Conservation (phyloP, 768 basidiomycete genomes). For the Hirschioporus abietinus region DNA sequence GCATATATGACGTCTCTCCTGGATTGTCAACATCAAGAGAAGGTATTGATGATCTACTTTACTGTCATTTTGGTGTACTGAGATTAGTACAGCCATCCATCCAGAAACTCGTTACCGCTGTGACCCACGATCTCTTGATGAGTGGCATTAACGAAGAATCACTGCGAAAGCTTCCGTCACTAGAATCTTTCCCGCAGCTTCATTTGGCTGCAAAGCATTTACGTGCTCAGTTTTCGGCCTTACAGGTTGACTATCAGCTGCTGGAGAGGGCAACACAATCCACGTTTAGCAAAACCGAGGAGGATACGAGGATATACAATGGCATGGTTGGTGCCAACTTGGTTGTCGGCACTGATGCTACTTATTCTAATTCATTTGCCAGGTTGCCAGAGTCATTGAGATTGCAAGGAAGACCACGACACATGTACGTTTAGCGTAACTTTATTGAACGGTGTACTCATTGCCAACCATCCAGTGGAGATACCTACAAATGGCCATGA, state of each 20-base stretch:
- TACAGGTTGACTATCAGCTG: conserved; percentile 37
- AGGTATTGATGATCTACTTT: conserved; percentile 37
- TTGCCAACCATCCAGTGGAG: conserved; percentile 54
- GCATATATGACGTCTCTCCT: conserved; percentile 59
- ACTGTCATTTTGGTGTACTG: conserved; percentile 7
- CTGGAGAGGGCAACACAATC: conserved; percentile 32
- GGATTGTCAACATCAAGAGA: conserved; percentile 81
- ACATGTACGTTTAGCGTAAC: conserved; percentile 48
- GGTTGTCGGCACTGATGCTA: background rate
- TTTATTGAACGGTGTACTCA: conserved; percentile 3
- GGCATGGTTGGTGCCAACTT: conserved; percentile 15
- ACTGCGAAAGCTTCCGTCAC: conserved; percentile 40
- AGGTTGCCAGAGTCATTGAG: conserved; percentile 59
- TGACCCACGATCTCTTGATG: conserved; percentile 57
- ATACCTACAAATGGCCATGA: conserved; percentile 67
- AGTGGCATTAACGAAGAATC: conserved; percentile 54
- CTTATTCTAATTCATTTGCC: background rate
- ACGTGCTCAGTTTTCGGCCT: conserved; percentile 42
- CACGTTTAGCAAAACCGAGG: conserved; percentile 40
- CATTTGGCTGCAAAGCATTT: conserved; percentile 44
- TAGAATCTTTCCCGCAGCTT: conserved; percentile 27
- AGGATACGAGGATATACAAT: conserved; percentile 48
- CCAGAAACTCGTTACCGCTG: conserved; percentile 58
- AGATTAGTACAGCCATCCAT: conserved; percentile 53
- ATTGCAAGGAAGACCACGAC: conserved; percentile 58